A percentile compares a stretch with the other conserved stretches of the same genome.
These are phyloP conservation scores for Cinnamomum micranthum DNA, from an alignment of 164 flowering plant genomes.

Conservation along the genomic window DNA sequence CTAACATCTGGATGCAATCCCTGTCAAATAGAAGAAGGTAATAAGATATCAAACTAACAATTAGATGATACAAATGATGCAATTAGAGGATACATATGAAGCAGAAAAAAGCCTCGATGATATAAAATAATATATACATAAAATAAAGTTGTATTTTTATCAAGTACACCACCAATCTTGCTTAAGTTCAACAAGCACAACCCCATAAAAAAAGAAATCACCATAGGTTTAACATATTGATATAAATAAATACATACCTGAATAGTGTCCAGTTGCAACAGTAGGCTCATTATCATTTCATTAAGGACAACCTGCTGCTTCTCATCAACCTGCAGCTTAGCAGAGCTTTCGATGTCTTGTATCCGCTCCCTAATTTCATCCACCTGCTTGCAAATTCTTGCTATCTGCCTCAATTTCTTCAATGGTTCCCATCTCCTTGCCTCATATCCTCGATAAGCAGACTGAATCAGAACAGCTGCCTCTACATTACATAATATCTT, in stretches of 20 bases:
- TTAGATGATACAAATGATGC: not conserved
- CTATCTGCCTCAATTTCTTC: slow-evolving; percentile 61
- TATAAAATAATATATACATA: too few species aligned
- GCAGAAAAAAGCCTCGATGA: not conserved
- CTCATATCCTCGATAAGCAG: slow-evolving; percentile 62
- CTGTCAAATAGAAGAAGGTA: slow-evolving; percentile 25
- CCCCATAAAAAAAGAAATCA: too few species aligned
- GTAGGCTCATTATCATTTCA: slow-evolving; percentile 63
- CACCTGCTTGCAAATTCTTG: slow-evolving; percentile 32
- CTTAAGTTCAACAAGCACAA: too few species aligned
- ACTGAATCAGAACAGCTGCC: slow-evolving; percentile 61
- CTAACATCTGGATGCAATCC: slow-evolving; percentile 55
- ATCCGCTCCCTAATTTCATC: slow-evolving; percentile 31
- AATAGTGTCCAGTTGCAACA: slow-evolving; percentile 60
- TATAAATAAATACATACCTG: slow-evolving; percentile 45
- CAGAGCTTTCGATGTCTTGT: slow-evolving; percentile 30
- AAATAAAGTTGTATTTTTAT: too few species aligned
- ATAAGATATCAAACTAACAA: not conserved
- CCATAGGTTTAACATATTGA: too few species aligned
- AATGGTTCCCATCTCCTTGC: slow-evolving; percentile 65
- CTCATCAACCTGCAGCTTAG: slow-evolving; percentile 20
- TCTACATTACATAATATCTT: slow-evolving; percentile 32
- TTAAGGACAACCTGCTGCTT: slow-evolving; percentile 42
- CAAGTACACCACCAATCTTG: too few species aligned
- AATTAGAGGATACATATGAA: not conserved